Percentiles rank a stretch among this genome's conserved stretches.
phyloP scores from a whole-genome alignment of 805 yeast species.

The Suhomyces emberorum region DNA sequence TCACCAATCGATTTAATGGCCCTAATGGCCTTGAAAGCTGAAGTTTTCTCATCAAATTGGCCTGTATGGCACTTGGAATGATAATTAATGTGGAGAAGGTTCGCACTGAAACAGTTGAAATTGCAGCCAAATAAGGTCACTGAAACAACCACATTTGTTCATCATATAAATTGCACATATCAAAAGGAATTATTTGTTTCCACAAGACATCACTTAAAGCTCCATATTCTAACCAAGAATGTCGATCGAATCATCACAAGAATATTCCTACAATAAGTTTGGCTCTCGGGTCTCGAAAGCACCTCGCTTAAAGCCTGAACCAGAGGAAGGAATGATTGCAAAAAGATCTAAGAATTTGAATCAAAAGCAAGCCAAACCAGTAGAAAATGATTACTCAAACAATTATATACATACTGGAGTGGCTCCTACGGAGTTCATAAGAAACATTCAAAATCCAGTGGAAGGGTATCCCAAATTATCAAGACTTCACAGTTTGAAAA shows the following conservation, averaged over 20 bases:
- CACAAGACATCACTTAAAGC: too few species aligned
- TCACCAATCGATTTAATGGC: too few species aligned
- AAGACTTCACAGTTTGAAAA: slow-evolving; percentile 62
- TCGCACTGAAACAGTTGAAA: background rate
- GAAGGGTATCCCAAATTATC: slow-evolving; percentile 87
- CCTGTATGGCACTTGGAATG: too few species aligned
- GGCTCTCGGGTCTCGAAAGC: slow-evolving; percentile 10
- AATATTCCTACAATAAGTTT: slow-evolving; percentile 19
- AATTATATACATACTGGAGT: slow-evolving; percentile 61
- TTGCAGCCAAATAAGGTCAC: slow-evolving; percentile 4
- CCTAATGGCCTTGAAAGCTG: too few species aligned
- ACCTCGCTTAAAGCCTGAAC: background rate
- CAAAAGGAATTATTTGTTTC: too few species aligned
- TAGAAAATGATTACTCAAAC: slow-evolving; percentile 71
- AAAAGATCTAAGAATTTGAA: background rate
- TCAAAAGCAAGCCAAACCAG: too few species aligned
- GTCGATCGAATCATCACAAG: background rate
- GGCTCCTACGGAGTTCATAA: slow-evolving; percentile 60
- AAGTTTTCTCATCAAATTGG: too few species aligned
- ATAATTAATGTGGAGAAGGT: background rate
- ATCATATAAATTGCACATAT: too few species aligned
- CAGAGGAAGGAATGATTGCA: background rate
- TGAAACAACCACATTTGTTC: slow-evolving; percentile 1
- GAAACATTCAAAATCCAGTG: slow-evolving; percentile 63
- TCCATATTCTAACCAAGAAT: too few species aligned